Base-by-base conservation (phyloP, 78 protist genomes). In the Cavenderia fasciculata region DNA sequence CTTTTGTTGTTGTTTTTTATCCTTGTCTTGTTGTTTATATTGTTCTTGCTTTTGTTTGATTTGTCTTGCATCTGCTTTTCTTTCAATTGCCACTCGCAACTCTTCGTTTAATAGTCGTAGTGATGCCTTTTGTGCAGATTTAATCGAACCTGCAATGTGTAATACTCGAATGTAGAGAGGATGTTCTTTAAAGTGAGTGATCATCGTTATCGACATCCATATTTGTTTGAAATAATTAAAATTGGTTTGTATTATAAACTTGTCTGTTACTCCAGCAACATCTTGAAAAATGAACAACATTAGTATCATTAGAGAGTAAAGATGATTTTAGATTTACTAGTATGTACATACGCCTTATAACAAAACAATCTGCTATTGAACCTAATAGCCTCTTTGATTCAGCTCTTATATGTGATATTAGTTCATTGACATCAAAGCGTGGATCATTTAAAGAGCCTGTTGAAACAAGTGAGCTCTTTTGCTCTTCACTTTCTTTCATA, bases 101-200 rank as follows among this genome's bases (percentile, higher is more conserved):
- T 62, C 14, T 38, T 66, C 51, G 16, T 66, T 66, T 2, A 76
- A 62, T 44, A 56, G 31, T 52, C 54, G 33, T 14, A 72, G 21
- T 36, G 79, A 47, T 34, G 74, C 59, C 49, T 62, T 76, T 34
- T 76, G 87, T 62, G 63, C 43, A 6, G 27, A 21, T 47, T 41
- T 76, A n/a, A 76, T 43, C 23, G 54, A 34, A 49, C 87, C 87
- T 19, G 62, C 29, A 4, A 76, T 46, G 63, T 76, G 87, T 16
- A 76, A 27, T 12, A 62, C 61, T 76, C 87, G 59, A 76, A 76
- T 62, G 63, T 76, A 76, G 2, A 61, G 29, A 12, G 62, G 49
- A 8, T 25, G 25, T 14, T n/a, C 43, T 23, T 61, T 23, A 49
- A 49, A 76, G 16, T 52, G 41, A 14, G 87, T 76, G 2, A 76